Base-by-base conservation (phyloP, 345 rosid species). In the Raphanus sativus region DNA sequence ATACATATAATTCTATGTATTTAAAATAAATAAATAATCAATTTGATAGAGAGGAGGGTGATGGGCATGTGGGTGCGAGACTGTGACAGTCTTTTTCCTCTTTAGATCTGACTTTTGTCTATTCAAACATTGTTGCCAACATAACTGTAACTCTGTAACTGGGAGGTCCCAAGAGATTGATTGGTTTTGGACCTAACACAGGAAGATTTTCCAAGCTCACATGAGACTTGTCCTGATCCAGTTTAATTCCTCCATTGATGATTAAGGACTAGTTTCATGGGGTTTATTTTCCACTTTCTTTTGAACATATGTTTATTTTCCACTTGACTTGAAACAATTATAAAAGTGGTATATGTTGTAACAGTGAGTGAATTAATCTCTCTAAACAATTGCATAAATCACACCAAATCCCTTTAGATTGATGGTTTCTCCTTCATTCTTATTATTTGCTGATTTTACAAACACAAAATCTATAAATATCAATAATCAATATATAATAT, bases 71-170 rank as follows among this genome's bases (percentile, higher is more conserved):
- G 82, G 71, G 61, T 79, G 66, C 63, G 52, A 79, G 82, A 64
- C 38, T 80, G 71, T 63, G 82, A 74, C 67, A 42, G 82, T 74
- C 71, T 56, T 50, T 69, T 67, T 73, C 74, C 38, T 25, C 69
- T 73, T 62, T 63, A 63, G 75, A 75, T 80, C 76, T 80, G 79
- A 80, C 79, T 75, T 75, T 74, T 74, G 77, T 74, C 70, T 40
- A 30, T 74, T 74, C 75, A 74, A 68, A 64, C 82, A 79, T 56
- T 69, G 82, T 80, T 74, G 82, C 71, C 70, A 68, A 74, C 78
- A 34, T 58, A 62, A 60, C 69, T 33, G 64, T 67, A 60, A 70
- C 68, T 68, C 69, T 68, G 73, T 36, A 42, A 45, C 3, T 78
- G 6, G 50, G 24, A 71, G 76, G 77, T 65, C 77, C 73, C 77